Base-by-base conservation (phyloP, 345 rosid species). In the Hevea brasiliensis region DNA sequence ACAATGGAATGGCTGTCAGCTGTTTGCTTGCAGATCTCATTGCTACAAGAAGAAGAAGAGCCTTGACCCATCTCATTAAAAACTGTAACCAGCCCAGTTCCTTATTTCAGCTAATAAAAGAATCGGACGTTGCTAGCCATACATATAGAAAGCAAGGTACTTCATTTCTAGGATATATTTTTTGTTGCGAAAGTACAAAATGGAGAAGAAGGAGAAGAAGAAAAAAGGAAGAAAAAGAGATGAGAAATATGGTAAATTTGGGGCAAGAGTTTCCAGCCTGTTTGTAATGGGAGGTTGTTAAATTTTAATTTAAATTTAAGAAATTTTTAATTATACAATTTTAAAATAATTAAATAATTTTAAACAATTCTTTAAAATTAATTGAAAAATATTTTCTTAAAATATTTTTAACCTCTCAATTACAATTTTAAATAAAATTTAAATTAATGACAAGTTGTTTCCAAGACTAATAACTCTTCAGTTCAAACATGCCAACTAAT, bases 11-110 rank as follows among this genome's bases (percentile, higher is more conserved):
- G 48, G 7, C 45, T 21, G 11, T 40, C 47, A 40, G 21, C 29
- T 63, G 27, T 40, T n/a, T 63, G 72, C 32, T 15, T 69, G 63
- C 48, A 21, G 14, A 24, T 40, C 60, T 32, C 62, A 12, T 53
- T 32, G 40, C 10, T 41, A 51, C 26, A 17, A 11, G 27, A 42
- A 35, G 73, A 58, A 26, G 73, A 59, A 27, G 56, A 26, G 53
- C 44, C 61, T 48, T 69, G 72, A 8, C 72, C 72, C 64, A 69
- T 69, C 24, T 24, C 47, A 57, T 4, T 24, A 13, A n/a, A 20
- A 7, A 44, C 32, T 3, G 27, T 6, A 10, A 7, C 59, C 18
- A n/a, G 37, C 60, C 26, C 26, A 44, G 47, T 10, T 56, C 8
- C 26, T 8, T 32, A 17, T 18, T 65, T 42, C 11, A 63, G 41